Conservation (phyloP, 1,139 yeast genomes). For the Zygosaccharomyces pseudobailii region DNA sequence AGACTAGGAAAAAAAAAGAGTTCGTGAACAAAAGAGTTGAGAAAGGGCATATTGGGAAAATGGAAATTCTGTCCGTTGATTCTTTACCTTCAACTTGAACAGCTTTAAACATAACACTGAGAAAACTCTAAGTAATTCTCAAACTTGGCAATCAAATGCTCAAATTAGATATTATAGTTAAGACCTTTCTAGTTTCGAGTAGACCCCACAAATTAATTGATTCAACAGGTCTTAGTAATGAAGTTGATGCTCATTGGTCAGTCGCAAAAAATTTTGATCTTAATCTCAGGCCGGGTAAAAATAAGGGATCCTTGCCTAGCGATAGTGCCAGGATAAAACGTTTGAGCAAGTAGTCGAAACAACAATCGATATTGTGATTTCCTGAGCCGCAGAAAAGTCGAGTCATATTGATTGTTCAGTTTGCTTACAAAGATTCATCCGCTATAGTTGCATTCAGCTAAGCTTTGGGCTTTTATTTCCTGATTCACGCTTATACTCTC, state of each 20-base stretch:
- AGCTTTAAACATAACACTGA: no score
- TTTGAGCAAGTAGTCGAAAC: not conserved
- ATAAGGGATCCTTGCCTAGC: not conserved
- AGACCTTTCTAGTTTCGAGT: not conserved
- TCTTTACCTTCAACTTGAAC: no score
- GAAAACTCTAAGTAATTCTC: no score
- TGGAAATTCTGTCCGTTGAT: no score
- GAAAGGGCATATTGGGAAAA: no score
- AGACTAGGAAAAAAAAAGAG: no score
- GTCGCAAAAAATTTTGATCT: not conserved
- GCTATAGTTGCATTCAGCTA: not conserved
- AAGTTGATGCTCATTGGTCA: not conserved
- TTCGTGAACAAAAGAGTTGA: no score
- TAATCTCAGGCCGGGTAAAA: not conserved
- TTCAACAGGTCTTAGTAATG: not conserved
- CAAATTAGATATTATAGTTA: no score
- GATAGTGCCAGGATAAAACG: not conserved
- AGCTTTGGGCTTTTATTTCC: not conserved
- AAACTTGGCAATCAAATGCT: no score
- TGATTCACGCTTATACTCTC: not conserved
- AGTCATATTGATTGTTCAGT: not conserved
- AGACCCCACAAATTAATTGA: not conserved
- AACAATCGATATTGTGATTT: not conserved
- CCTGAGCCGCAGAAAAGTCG: not conserved
- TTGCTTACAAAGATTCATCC: not conserved